Conservation (phyloP, 2,329 filamentous ascomycete species). For the Claviceps monticola region DNA sequence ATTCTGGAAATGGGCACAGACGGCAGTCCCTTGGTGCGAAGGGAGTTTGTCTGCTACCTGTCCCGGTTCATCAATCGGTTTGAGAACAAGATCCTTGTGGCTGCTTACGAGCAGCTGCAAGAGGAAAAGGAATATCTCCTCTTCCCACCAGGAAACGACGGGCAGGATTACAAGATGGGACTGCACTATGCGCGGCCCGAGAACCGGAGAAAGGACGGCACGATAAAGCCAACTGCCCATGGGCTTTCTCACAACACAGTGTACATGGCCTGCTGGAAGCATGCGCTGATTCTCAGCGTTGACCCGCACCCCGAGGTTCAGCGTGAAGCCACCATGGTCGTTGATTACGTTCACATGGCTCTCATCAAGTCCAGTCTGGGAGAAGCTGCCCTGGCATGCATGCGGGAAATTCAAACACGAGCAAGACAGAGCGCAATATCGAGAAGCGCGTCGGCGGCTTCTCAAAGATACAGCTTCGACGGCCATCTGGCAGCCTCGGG, state of each 20-base stretch:
- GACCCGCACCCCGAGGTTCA: slow-evolving; percentile 93
- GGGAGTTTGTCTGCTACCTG: slow-evolving; percentile 85
- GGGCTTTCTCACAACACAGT: slow-evolving; percentile 73
- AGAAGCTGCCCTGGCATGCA: slow-evolving; percentile 47
- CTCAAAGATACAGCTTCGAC: slow-evolving; percentile 30
- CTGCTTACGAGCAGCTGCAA: slow-evolving; percentile 77
- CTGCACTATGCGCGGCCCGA: slow-evolving; percentile 45
- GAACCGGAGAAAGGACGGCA: slow-evolving; percentile 42
- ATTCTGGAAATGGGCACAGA: slow-evolving; percentile 87
- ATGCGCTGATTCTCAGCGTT: slow-evolving; percentile 76
- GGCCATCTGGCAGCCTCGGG: slow-evolving; percentile 27
- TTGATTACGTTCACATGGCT: slow-evolving; percentile 71
- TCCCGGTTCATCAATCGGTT: slow-evolving; percentile 85
- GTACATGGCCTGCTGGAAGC: slow-evolving; percentile 89
- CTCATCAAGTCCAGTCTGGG: slow-evolving; percentile 68
- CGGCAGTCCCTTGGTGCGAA: slow-evolving; percentile 85
- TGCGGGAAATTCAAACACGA: slow-evolving; percentile 55
- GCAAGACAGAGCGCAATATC: slow-evolving; percentile 30
- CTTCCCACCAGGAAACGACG: slow-evolving; percentile 40
- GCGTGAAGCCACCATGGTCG: slow-evolving; percentile 66
- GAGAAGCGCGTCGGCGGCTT: slow-evolving; percentile 26
- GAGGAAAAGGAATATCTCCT: slow-evolving; percentile 64
- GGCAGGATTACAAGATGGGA: slow-evolving; percentile 46
- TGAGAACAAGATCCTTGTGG: slow-evolving; percentile 81
- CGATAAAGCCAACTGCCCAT: slow-evolving; percentile 40